Evolutionary conservation across 140 eudicot genomes (phyloP).

Genomic region (Artemisia princeps): DNA sequence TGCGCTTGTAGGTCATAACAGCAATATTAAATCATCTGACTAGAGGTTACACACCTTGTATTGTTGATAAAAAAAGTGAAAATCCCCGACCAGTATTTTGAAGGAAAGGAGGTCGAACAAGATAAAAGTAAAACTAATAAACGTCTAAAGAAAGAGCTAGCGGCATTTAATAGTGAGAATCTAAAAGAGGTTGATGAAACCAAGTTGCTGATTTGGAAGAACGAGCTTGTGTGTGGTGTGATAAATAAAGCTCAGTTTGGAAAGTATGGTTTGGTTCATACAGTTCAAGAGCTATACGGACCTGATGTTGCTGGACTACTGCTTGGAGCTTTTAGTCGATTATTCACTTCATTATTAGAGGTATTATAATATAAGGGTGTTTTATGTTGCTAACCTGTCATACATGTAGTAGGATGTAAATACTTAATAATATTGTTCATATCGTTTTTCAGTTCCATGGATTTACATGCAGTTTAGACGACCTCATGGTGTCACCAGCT

Average conservation of each 20-base stretch:
- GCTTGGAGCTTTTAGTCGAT: constrained; percentile 82
- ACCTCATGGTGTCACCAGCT: constrained; percentile 66
- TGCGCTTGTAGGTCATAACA: constrained; percentile 61
- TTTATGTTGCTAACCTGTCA: not conserved
- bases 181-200: constrained; percentile 55
- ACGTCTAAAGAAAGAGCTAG: constrained; percentile 28
- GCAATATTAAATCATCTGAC: constrained; percentile 81
- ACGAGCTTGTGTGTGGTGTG: constrained; percentile 90
- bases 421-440: not conserved
- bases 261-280: constrained; percentile 86
- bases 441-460: constrained; percentile 62
- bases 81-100: constrained; percentile 62
- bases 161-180: constrained; percentile 34
- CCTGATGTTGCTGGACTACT: constrained; percentile 65
- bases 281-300: constrained; percentile 91
- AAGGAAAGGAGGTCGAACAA: constrained; percentile 28
- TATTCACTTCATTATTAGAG: constrained; percentile 74
- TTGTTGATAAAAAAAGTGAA: constrained; percentile 68
- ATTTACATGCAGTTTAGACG: constrained; percentile 91
- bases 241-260: constrained; percentile 99
- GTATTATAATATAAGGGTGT: constrained; percentile 20
- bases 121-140: constrained; percentile 27
- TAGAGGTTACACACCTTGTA: constrained; percentile 63
- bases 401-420: not conserved
- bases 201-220: constrained; percentile 56